Evolutionary conservation across 805 yeast genomes (phyloP), one percentile per base, ranked within the genome.

Genomic region (Isabelozyma rhagii): DNA sequence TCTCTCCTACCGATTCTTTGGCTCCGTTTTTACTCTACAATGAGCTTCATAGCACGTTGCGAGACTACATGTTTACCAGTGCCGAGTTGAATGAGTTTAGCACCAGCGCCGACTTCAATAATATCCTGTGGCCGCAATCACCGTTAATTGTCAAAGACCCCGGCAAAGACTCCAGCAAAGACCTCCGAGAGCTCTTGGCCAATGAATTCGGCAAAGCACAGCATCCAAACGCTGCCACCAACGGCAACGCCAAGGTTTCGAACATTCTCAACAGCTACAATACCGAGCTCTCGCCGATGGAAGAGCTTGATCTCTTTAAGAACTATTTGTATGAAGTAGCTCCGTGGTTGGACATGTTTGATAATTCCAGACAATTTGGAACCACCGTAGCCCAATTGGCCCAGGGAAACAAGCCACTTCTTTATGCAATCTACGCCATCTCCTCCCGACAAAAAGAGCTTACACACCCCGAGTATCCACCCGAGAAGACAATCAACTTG

Each of bases 41-140:
- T 40, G 67, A 68, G 18, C 56, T 72, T 5, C 68, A 67, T 41
- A 54, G 59, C 42, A 69, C 73, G 1, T 59, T 74, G 43, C 59
- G 74, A 44, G 75, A 71, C 51, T 68, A 68, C 49, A 72, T 73
- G 74, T 66, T 64, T 53, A 62, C 72, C 25, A 67, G 67, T 49
- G 70, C 71, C 0, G 48, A 56, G 3, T 40, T 46, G 1, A 52
- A 50, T 10, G 49, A 46, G 18, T 49, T 51, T 14, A n/a, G 44
- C 3, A 13, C 51, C 45, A 47, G 41, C 5, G 50, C 55, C 5
- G 46, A 54, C 15, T 50, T 51, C 40, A 50, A 47, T 15, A 52
- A 55, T 38, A 48, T 54, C 11, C 42, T 54, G 8, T 45, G 54
- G 41, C 48, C 48, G 17, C 55, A 52, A 5, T 41, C 47, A 8